Evolutionary conservation across 345 rosid species (phyloP), one percentile per base, ranked within the genome.

Genomic region (Hirschfeldia incana): DNA sequence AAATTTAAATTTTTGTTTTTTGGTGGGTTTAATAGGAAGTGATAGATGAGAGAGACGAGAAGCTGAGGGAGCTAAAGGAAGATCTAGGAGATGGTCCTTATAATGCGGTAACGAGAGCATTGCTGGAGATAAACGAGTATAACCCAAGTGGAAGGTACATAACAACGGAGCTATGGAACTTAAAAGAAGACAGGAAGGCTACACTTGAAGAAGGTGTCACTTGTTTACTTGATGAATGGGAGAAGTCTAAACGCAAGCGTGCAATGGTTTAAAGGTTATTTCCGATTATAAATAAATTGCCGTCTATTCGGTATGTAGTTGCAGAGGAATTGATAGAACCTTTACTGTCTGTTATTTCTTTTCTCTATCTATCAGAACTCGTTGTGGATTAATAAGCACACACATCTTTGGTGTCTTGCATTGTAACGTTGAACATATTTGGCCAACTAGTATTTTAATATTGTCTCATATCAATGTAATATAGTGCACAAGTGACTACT

Each of bases 121-220:
- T 93, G 80, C 59, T 61, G 79, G 93, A 95, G 86, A 86, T 93
- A 76, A 91, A 93, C 30, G 98, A 95, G 49, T 89, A 89, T 89
- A 95, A 95, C 72, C 96, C 99, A 0, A 95, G 99, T 76, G 99
- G 99, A 76, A 86, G 94, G 74, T 95, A 93, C 59, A 83, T 91
- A 67, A 85, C 75, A 72, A 72, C 89, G 1, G 94, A 93, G 84
- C 72, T 93, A 72, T 95, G 99, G 98, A 90, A 89, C 82, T 75
- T 86, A 21, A 71, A 65, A 61, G 89, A 85, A 72, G 87, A 87
- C 61, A 91, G 81, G 77, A 90, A 74, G 80, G 97, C 99, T 12
- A 67, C 89, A 27, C 85, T 93, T 73, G 82, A 84, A 80, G 97
- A 95, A 67, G 97, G 97, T 42, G 90, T 84, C 27, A 53, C 72